phyloP scores from a whole-genome alignment of 805 yeast species.

The Pichia nanzhaoensis region DNA sequence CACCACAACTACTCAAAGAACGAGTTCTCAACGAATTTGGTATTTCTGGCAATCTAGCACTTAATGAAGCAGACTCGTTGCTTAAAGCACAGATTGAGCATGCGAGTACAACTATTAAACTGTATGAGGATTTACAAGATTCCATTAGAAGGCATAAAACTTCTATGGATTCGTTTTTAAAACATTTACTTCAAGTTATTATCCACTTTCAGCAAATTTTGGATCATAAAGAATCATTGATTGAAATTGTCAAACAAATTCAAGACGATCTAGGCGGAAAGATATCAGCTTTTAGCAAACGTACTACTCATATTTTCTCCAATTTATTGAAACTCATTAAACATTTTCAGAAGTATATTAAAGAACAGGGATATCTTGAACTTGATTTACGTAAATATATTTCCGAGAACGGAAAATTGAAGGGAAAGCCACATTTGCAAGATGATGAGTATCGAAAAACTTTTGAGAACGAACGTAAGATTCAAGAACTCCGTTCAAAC shows the following conservation, averaged over 20 bases:
- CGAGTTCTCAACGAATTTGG: conserved; percentile 3
- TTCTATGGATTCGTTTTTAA: not conserved
- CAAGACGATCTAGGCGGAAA: not conserved
- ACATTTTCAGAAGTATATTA: conserved; percentile 22
- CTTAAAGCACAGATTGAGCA: conserved; percentile 4
- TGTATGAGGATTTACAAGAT: not conserved
- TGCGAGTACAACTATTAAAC: conserved; percentile 1
- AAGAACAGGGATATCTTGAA: conserved; percentile 20
- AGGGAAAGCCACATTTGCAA: conserved; percentile 26
- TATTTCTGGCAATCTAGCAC: not conserved
- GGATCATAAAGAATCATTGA: conserved; percentile 6
- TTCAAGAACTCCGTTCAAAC: conserved; percentile 28
- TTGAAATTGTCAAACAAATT: not conserved
- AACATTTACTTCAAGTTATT: not conserved
- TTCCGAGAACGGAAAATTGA: conserved; percentile 16
- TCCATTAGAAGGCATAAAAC: not conserved
- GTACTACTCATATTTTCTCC: not conserved
- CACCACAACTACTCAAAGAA: conserved; percentile 14
- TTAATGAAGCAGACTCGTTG: not conserved
- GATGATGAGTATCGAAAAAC: conserved; percentile 34
- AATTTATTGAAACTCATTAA: conserved; percentile 15
- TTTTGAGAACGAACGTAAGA: conserved; percentile 27
- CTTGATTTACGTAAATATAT: conserved; percentile 20
- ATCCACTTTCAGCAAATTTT: conserved; percentile 14
- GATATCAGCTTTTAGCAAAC: not conserved